Evolutionary conservation across 2,329 filamentous ascomycete genomes (phyloP).

Genomic region (Metarhizium sp.): DNA sequence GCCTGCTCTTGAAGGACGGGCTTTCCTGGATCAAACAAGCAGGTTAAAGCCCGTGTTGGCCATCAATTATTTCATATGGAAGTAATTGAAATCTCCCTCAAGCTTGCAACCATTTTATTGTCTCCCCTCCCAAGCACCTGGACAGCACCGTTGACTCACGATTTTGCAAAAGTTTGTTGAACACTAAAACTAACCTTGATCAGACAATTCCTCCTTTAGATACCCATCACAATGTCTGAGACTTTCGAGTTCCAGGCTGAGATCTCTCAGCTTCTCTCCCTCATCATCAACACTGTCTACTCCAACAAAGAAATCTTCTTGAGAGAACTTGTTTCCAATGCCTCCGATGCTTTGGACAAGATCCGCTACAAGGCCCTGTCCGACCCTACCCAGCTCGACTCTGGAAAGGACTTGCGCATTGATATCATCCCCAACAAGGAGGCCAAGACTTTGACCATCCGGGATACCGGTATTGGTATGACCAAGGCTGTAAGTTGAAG

Average conservation of each 20-base stretch:
- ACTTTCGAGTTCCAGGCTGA: slow-evolving; percentile 99
- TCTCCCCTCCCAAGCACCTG: not conserved
- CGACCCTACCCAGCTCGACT: slow-evolving; percentile 93
- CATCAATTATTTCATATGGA: no score
- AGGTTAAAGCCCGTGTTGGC: no score
- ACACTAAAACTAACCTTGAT: slow-evolving; percentile 1
- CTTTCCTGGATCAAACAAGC: no score
- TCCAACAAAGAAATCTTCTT: slow-evolving; percentile 99
- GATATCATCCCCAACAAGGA: slow-evolving; percentile 98
- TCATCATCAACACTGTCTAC: slow-evolving; percentile 99
- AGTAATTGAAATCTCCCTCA: not conserved
- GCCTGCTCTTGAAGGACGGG: no score
- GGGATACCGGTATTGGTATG: slow-evolving; percentile 98
- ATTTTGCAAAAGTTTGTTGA: not conserved
- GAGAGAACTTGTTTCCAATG: slow-evolving; percentile 96
- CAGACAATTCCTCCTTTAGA: slow-evolving; percentile 20
- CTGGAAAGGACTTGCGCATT: slow-evolving; percentile 95
- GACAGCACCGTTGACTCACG: not conserved
- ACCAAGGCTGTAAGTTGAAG: slow-evolving; percentile 85
- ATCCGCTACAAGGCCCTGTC: slow-evolving; percentile 98
- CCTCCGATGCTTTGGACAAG: slow-evolving; percentile 98
- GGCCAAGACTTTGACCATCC: slow-evolving; percentile 94
- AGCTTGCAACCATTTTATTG: not conserved
- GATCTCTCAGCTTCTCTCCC: slow-evolving; percentile 98
- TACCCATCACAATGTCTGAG: slow-evolving; percentile 70